Percentiles rank a stretch among this genome's conserved stretches.
Evolutionary conservation across 495 filamentous ascomycete genomes (phyloP).

Genomic region (Hyaloscypha bicolor): DNA sequence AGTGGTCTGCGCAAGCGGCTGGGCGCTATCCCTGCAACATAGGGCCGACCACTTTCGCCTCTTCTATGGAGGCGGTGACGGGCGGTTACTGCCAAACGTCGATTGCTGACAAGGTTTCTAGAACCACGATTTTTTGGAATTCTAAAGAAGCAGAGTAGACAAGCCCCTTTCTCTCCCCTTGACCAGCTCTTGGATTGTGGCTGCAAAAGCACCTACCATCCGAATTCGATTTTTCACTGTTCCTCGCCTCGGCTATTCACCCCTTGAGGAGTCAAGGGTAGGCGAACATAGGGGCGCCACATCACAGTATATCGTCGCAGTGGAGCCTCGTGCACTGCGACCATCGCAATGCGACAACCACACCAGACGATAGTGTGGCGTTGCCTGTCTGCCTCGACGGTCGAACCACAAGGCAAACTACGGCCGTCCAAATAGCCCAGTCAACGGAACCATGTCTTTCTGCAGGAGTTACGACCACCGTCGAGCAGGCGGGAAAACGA

Average conservation of each 20-base stretch:
- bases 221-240: slow-evolving; percentile 2
- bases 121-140: neutral
- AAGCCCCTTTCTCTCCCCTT: neutral
- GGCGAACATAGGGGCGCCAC: slow-evolving; percentile 1
- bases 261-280: neutral
- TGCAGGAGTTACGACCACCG: neutral
- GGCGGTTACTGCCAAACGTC: neutral
- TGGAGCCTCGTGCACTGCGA: slow-evolving; percentile 6
- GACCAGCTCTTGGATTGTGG: neutral
- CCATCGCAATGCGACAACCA: slow-evolving; percentile 6
- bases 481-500: slow-evolving; percentile 1
- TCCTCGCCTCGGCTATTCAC: neutral
- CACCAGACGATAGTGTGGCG: slow-evolving; percentile 4
- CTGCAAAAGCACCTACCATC: slow-evolving; percentile 1
- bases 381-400: slow-evolving; percentile 1
- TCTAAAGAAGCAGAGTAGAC: neutral
- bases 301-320: slow-evolving; percentile 6
- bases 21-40: neutral
- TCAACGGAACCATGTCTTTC: neutral
- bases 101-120: neutral
- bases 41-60: neutral
- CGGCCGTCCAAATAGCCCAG: neutral
- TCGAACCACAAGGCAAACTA: slow-evolving; percentile 7
- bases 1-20: neutral
- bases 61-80: neutral